Percentiles rank a stretch among this genome's conserved stretches.
phyloP scores from a whole-genome alignment of 345 rosid genomes.

The Lepidium africanum region DNA sequence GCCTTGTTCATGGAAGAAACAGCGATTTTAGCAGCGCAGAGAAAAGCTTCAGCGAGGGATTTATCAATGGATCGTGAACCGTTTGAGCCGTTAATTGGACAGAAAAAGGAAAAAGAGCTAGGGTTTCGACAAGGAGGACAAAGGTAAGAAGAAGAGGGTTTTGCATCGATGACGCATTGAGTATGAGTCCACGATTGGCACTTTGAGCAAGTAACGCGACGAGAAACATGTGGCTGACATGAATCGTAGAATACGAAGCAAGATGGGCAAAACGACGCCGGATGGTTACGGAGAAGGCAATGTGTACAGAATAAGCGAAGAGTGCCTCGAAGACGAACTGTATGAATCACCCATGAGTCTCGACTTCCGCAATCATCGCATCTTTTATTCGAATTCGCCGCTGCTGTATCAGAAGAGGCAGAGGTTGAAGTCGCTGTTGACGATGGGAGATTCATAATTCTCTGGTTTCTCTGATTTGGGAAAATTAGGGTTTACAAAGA shows the following conservation, averaged over 20 bases:
- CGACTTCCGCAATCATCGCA: slow-evolving; percentile 46
- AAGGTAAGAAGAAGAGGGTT: slow-evolving; percentile 31
- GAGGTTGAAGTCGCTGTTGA: slow-evolving; percentile 10
- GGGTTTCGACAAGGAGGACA: slow-evolving; percentile 54
- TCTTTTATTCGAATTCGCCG: not conserved
- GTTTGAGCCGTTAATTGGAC: not conserved
- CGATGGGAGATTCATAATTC: slow-evolving; percentile 16
- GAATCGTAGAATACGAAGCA: slow-evolving; percentile 61
- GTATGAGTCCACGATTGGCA: slow-evolving; percentile 58
- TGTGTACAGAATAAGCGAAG: slow-evolving; percentile 62
- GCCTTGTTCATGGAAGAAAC: slow-evolving; percentile 51
- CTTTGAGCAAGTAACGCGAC: slow-evolving; percentile 47
- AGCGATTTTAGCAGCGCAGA: slow-evolving; percentile 61
- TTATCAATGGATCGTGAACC: slow-evolving; percentile 27
- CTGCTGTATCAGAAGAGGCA: not conserved
- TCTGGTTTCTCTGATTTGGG: not conserved
- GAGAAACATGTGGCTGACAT: slow-evolving; percentile 37
- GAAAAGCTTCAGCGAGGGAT: slow-evolving; percentile 33
- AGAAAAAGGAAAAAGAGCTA: slow-evolving; percentile 35
- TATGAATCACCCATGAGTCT: slow-evolving; percentile 36
- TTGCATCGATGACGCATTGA: slow-evolving; percentile 42
- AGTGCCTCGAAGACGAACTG: slow-evolving; percentile 43
- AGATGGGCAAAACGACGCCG: slow-evolving; percentile 53
- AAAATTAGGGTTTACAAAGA: slow-evolving; percentile 16
- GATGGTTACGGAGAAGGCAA: slow-evolving; percentile 67